Evolutionary conservation across 805 yeast genomes (phyloP), one percentile per base, ranked within the genome.

Genomic region (Cyberlindnera euphorbiiphila): DNA sequence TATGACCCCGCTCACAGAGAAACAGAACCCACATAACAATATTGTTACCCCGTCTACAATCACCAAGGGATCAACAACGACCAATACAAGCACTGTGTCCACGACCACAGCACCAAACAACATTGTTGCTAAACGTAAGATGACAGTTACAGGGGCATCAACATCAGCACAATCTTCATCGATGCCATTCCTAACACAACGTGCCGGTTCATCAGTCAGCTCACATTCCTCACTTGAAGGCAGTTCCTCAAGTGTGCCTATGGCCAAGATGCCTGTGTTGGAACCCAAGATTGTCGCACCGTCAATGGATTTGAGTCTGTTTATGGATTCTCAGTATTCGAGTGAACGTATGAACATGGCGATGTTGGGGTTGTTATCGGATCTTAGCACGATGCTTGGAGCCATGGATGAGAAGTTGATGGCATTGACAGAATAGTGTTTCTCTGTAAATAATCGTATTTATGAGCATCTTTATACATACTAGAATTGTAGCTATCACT

Each of bases 1-100:
- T 0, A 84, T 85, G 93, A 85, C 94, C 0, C 94, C 93, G 2
- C 77, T 84, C 5, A 72, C 85, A 3, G 94, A 85, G 48, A 78
- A 66, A 38, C 56, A 62, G 32, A 27, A 34, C 15, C 47, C 32
- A 19, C 42, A 21, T 11, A 34, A 30, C 23, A 31, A 11, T 12
- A 11, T 12, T 20, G 17, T 25, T n/a, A 5, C 32, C n/a, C 17
- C 17, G 13, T 14, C 34, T 11, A 12, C 20, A 15, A 6, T 26
- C 11, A 17, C 16, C 11, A 32, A 19, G 17, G 26, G 23, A 11
- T 10, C 42, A 16, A 15, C 33, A 9, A 9, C 36, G 2, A 23
- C 19, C 4, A 15, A 25, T 10, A 17, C 36, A 13, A 25, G 25
- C 10, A 9, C 37, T 8, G 6, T 43, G 5, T 21, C 43, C n/a